A percentile compares a stretch with the other conserved stretches of the same genome.
These are phyloP conservation scores for Xylaria sp. DNA, from an alignment of 2,329 filamentous ascomycete genomes.

Conservation along the genomic window DNA sequence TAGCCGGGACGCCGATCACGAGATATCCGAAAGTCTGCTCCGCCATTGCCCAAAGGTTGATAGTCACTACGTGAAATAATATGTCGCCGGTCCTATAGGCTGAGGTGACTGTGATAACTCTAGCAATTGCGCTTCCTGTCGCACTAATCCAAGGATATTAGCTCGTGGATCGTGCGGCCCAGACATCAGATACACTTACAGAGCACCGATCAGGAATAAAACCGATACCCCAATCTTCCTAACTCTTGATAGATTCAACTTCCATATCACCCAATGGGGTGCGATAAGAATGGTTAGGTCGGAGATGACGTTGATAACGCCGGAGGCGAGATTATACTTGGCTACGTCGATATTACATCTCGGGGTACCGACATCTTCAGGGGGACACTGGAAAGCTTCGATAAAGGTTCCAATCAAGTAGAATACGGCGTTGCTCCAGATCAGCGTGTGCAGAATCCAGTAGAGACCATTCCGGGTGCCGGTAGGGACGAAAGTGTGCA, in stretches of 20 bases:
- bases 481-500: conserved; percentile 28
- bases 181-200: conserved; percentile 27
- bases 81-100: conserved; percentile 31
- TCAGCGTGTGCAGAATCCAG: conserved; percentile 27
- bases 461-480: conserved; percentile 33
- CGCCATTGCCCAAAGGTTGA: conserved; percentile 38
- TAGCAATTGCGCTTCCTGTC: conserved; percentile 32
- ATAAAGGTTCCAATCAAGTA: conserved; percentile 38
- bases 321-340: conserved; percentile 34
- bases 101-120: conserved; percentile 26
- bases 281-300: conserved; percentile 36
- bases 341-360: conserved; percentile 35
- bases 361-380: conserved; percentile 23
- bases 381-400: conserved; percentile 37
- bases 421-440: conserved; percentile 34
- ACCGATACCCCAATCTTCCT: conserved; percentile 36
- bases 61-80: conserved; percentile 25
- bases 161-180: no score
- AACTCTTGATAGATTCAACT: conserved; percentile 30
- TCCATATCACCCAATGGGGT: conserved; percentile 40
- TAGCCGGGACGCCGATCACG: conserved; percentile 35
- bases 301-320: conserved; percentile 39
- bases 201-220: conserved; percentile 35
- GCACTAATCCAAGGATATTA: conserved; percentile 25
- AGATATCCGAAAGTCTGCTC: conserved; percentile 39